Conservation (phyloP, 2,329 filamentous ascomycete genomes). For the Pestalotiopsis fici region DNA sequence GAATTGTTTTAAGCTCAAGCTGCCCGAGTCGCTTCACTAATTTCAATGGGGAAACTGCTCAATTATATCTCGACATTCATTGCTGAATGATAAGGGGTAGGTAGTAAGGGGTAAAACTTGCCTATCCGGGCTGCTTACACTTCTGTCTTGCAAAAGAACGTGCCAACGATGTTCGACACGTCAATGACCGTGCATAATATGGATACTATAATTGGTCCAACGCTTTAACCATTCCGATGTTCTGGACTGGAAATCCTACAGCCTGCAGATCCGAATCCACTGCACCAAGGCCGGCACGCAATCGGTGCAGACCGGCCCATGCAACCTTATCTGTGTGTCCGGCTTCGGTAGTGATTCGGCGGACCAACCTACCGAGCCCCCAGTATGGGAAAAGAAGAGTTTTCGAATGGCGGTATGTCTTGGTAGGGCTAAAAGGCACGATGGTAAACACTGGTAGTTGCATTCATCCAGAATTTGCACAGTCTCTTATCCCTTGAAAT, state of each 20-base stretch:
- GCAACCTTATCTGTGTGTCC: background rate
- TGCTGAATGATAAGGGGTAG: no score
- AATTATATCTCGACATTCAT: no score
- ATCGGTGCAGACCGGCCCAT: background rate
- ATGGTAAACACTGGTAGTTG: background rate
- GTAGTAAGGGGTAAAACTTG: no score
- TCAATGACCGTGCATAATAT: background rate
- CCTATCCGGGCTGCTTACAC: no score
- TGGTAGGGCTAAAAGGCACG: background rate
- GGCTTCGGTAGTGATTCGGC: constrained; percentile 1
- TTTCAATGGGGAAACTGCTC: no score
- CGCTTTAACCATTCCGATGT: background rate
- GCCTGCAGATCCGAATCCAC: background rate
- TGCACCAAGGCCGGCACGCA: background rate
- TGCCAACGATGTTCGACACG: background rate
- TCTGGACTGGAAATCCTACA: background rate
- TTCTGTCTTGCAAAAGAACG: background rate
- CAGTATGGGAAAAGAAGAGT: background rate
- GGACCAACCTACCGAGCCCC: constrained; percentile 1
- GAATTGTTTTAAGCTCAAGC: no score
- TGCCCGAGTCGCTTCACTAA: no score
- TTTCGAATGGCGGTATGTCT: background rate
- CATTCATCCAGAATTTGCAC: background rate
- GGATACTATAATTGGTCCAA: background rate
- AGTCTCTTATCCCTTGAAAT: background rate